phyloP scores from a whole-genome alignment of 2,329 filamentous ascomycete genomes.

The Fusarium papillatum region DNA sequence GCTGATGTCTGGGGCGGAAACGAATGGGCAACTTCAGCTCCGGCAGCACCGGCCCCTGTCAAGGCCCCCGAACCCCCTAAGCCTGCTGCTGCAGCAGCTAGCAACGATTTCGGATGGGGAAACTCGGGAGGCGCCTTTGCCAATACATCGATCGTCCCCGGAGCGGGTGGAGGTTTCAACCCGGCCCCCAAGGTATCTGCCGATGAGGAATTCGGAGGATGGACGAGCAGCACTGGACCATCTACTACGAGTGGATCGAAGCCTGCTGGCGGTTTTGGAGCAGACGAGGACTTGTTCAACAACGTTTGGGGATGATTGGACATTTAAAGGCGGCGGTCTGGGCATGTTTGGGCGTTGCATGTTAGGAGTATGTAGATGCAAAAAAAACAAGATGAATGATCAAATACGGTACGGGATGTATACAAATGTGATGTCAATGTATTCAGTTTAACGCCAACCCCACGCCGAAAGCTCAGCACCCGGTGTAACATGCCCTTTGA shows the following conservation, averaged over 20 bases:
- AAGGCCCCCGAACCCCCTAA: constrained; percentile 71
- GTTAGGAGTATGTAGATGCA: constrained; percentile 50
- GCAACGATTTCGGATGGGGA: constrained; percentile 75
- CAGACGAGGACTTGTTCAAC: constrained; percentile 89
- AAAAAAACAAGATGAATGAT: constrained; percentile 38
- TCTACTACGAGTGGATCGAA: constrained; percentile 58
- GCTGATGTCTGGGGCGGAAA: constrained; percentile 89
- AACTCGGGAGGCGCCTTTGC: constrained; percentile 61
- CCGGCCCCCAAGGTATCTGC: constrained; percentile 79
- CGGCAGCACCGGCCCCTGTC: constrained; percentile 54
- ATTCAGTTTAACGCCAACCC: constrained; percentile 38
- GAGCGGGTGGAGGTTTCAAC: constrained; percentile 75
- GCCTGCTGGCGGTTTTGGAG: constrained; percentile 71
- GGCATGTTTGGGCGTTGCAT: constrained; percentile 51
- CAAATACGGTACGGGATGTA: constrained; percentile 29
- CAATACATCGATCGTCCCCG: constrained; percentile 71
- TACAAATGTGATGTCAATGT: constrained; percentile 17
- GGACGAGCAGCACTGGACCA: constrained; percentile 79
- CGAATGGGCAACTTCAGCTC: constrained; percentile 79
- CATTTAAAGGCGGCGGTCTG: constrained; percentile 31
- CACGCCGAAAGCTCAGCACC: constrained; percentile 30
- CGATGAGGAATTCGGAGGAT: constrained; percentile 97
- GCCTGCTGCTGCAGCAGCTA: constrained; percentile 60
- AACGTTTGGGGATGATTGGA: constrained; percentile 87
- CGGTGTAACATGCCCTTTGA: constrained; percentile 3